Evolutionary conservation across 257 asterid species (phyloP), one percentile per base, ranked within the genome.

Genomic region (Rhazya stricta): DNA sequence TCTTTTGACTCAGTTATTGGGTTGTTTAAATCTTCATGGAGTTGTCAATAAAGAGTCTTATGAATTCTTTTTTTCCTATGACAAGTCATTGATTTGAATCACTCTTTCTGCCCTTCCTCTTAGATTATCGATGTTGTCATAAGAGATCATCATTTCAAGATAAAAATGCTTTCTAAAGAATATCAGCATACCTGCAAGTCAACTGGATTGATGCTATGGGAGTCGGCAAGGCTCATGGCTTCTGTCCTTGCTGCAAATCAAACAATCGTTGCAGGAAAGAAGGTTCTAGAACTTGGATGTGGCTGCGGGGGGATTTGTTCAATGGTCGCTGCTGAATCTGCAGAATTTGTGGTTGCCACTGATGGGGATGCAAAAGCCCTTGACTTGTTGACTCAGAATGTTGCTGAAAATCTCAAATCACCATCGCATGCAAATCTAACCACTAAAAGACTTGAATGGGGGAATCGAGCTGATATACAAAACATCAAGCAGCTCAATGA

Each of bases 121-220:
- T 80, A 95, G 99, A 80, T 81, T 78, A 69, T 85, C 21, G 94
- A 92, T 54, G 81, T 91, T 72, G 68, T 68, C 10, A 56, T 90
- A 77, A 74, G 69, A 71, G 88, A 84, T 78, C 81, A 79, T 78
- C 9, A 30, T 41, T 92, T 95, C 94, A 91, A 89, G 92, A 88
- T 92, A 73, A 91, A 84, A 76, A 73, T 92, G 57, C 86, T 92
- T 32, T 84, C 98, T 0, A 92, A 79, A 81, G 97, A 95, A 90
- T 77, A 86, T 80, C 98, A 95, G 72, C 99, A 95, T 78, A 95
- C 97, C 25, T 95, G 99, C 85, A 74, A 86, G 72, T 92, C 99
- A 68, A 95, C 99, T 12, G 98, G 99, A 73, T 81, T 92, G 79
- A 95, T 95, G 96, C 87, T 95, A 50, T 95, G 99, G 99, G 99